Conservation (phyloP, 1,139 yeast species). For the Blastobotrys elegans region DNA sequence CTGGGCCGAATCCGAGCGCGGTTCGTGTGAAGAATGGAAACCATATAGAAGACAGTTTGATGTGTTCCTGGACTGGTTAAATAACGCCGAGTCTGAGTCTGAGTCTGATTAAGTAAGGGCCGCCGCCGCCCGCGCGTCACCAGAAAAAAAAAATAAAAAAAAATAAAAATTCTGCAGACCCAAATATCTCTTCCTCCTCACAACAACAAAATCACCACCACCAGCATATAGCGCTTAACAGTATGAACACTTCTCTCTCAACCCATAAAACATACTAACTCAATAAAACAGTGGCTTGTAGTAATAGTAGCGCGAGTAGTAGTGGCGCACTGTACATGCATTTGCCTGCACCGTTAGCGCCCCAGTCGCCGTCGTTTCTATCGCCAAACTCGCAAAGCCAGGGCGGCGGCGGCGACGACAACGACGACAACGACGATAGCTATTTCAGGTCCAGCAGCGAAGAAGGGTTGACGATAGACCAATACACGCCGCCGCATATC, state of each 20-base stretch:
- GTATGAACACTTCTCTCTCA: no score
- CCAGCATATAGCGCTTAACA: no score
- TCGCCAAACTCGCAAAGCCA: background rate
- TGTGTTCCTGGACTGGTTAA: constrained; percentile 82
- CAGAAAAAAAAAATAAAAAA: background rate
- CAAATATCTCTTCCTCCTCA: background rate
- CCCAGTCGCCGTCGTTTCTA: background rate
- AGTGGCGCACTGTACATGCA: background rate
- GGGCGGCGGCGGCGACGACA: background rate
- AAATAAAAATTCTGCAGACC: background rate
- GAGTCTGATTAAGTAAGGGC: constrained; percentile 11
- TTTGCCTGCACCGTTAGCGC: constrained; percentile 1
- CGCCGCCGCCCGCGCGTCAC: background rate
- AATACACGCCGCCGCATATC: constrained; percentile 15
- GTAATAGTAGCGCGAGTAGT: no score
- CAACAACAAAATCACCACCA: background rate
- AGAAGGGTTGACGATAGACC: constrained; percentile 1
- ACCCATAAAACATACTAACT: no score
- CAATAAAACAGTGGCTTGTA: no score
- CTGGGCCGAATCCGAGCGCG: constrained; percentile 49
- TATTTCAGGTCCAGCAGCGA: background rate
- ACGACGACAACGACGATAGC: background rate
- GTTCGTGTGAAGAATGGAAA: constrained; percentile 15
- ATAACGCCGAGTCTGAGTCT: constrained; percentile 76
- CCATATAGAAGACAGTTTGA: constrained; percentile 57